Percentiles rank a stretch among this genome's conserved stretches.
Conservation (phyloP, 2,329 filamentous ascomycete genomes). For the Fusarium lateritium region DNA sequence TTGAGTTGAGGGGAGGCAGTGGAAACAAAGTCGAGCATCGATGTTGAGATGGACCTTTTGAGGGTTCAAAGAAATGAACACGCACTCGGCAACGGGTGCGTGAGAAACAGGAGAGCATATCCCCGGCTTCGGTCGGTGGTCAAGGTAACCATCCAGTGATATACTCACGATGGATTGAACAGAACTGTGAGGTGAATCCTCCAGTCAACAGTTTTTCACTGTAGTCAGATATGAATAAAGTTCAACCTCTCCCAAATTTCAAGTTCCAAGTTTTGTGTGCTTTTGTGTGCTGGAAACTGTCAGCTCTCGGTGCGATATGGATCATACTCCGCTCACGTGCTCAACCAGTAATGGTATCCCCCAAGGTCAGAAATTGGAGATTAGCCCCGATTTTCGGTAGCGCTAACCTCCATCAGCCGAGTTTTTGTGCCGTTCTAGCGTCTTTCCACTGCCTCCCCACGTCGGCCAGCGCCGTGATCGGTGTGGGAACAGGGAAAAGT, state of each 20-base stretch:
- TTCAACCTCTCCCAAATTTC: slow-evolving; percentile 29
- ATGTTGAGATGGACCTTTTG: slow-evolving; percentile 17
- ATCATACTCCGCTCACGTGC: slow-evolving; percentile 20
- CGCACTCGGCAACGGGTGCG: slow-evolving; percentile 12
- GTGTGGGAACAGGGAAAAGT: slow-evolving; percentile 42
- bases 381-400: slow-evolving; percentile 44
- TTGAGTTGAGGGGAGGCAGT: slow-evolving; percentile 39
- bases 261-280: neutral
- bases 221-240: slow-evolving; percentile 42
- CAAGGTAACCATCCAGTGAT: slow-evolving; percentile 3
- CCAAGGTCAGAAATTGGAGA: slow-evolving; percentile 10
- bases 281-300: slow-evolving; percentile 20
- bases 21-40: slow-evolving; percentile 28
- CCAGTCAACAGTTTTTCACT: slow-evolving; percentile 17
- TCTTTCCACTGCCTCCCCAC: slow-evolving; percentile 7
- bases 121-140: slow-evolving; percentile 4
- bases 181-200: slow-evolving; percentile 17
- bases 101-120: slow-evolving; percentile 27
- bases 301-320: neutral
- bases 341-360: slow-evolving; percentile 17
- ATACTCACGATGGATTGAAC: slow-evolving; percentile 12
- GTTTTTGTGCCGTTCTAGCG: slow-evolving; percentile 22
- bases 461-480: slow-evolving; percentile 48
- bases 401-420: slow-evolving; percentile 26
- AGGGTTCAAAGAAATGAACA: slow-evolving; percentile 27